Percentiles rank a stretch among this genome's conserved stretches.
phyloP scores from a whole-genome alignment of 192 early-diverging fungal species.

The Entrophospora sp. region DNA sequence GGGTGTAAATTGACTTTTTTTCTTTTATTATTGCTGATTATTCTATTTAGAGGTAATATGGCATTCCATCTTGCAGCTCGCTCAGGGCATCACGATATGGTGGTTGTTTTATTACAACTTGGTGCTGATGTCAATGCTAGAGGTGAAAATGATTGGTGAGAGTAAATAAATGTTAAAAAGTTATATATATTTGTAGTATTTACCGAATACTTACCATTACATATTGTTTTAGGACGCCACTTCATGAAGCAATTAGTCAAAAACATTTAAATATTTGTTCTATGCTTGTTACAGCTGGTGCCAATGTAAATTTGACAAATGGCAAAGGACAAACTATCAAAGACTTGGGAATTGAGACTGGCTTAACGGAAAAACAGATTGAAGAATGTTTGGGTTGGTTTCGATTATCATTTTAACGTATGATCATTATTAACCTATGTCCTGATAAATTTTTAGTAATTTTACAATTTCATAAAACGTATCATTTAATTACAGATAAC shows the following conservation, averaged over 20 bases:
- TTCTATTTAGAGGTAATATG: constrained; percentile 43
- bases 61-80: constrained; percentile 61
- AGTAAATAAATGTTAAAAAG: not conserved
- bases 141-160: constrained; percentile 30
- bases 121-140: constrained; percentile 54
- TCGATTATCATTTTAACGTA: no score
- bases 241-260: constrained; percentile 33
- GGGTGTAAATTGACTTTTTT: not conserved
- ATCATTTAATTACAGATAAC: no score
- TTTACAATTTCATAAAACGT: no score
- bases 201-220: not conserved
- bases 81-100: constrained; percentile 42
- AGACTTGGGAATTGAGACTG: not conserved
- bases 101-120: constrained; percentile 39
- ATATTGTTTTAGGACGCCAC: constrained; percentile 25
- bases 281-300: constrained; percentile 26
- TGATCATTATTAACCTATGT: no score
- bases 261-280: constrained; percentile 26
- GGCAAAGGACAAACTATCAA: constrained; percentile 18
- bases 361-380: not conserved
- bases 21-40: not conserved
- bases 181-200: not conserved
- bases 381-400: not conserved
- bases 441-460: no score
- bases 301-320: constrained; percentile 18